Base-by-base conservation (phyloP, 1,284 basidiomycete genomes). In the Rhodotorula sp. region DNA sequence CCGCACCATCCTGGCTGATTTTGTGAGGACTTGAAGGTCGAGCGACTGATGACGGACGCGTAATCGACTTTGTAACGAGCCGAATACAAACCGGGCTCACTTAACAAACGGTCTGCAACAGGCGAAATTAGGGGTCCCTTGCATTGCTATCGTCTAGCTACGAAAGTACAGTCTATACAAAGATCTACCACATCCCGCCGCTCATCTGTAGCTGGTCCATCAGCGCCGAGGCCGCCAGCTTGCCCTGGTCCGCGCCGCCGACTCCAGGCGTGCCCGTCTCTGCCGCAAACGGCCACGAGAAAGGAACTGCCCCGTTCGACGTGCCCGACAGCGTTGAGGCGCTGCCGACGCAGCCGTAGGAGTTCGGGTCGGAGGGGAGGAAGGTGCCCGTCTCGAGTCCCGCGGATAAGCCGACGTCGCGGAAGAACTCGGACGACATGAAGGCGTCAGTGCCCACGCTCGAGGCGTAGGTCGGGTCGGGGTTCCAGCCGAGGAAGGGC, bases 201-300 rank as follows among this genome's bases (percentile, higher is more conserved):
- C 55, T 51, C 20, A 51, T 60, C 64, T 62, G 34, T 2, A 73
- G 46, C 60, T 70, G 64, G 24, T 73, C 71, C 46, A 69, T 34
- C 60, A 73, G 30, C 9, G 66, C 68, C 0, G 51, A 60, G 11
- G 67, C 71, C 6, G 67, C 65, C 17, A 69, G 32, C 55, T 60
- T 56, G 39, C 63, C 69, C 56, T 55, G n/a, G 7, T 59, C 62
- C 30, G 15, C 36, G 13, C 32, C 52, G 10, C 51, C 11, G 30
- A 44, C 36, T 1, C n/a, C 47, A 44, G 39, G 39, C 39, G 39
- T 44, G 39, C 39, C 39, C 39, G 39, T 44, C 39, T 44, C 20
- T 47, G 22, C 22, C 47, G 30, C 29, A 29, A 4, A 27, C 36
- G 2, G 22, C 54, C 11, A 20, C 48, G 34, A 34, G 9, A 15